Base-by-base conservation (phyloP, 1,139 yeast genomes). In the Trichomonascaceae sp. region DNA sequence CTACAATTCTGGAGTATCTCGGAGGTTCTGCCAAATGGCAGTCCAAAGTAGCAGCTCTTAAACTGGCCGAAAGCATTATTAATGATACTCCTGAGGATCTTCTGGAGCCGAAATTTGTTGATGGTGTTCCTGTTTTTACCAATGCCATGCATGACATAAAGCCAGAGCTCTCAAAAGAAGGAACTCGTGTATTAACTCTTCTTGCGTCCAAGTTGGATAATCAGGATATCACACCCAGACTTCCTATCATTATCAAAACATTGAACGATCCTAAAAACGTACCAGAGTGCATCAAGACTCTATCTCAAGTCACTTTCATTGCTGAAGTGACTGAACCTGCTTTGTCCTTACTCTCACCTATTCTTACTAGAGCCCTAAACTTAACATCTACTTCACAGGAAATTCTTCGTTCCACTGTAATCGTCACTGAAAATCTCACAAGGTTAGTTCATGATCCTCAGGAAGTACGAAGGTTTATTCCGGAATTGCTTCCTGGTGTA, bases 271-370 rank as follows among this genome's bases (percentile, higher is more conserved):
- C 98, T 48, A 79, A 78, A 61, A 87, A 86, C 68, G 96, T 91
- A 51, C 87, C 96, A 55, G 86, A 83, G 57, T 90, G 96, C 72
- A 88, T 93, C 71, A 88, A 87, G 72, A 83, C 91, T 52, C 79
- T 93, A 60, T 86, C 96, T 1, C 87, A 95, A 49, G 98, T 93
- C 53, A 93, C 99, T 0, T 93, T 93, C 70, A 99, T 93, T 51
- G 96, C 99, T 50, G 99, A 93, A 75, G 99, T 93, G 59, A 93
- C 98, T 17, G 98, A 91, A 73, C 95, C 98, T 8, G 95, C 96
- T 7, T 78, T 93, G 62, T 82, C 98, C 3, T 75, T 93, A 57
- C 78, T 93, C 63, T 97, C 89, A 45, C 99, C 99, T 52, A 91
- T 91, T 63, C 80, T 93, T 66, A 93, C 85, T 70, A 88, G 93